Evolutionary conservation across 768 basidiomycete genomes (phyloP).

Genomic region (Lentinula guzmanii): DNA sequence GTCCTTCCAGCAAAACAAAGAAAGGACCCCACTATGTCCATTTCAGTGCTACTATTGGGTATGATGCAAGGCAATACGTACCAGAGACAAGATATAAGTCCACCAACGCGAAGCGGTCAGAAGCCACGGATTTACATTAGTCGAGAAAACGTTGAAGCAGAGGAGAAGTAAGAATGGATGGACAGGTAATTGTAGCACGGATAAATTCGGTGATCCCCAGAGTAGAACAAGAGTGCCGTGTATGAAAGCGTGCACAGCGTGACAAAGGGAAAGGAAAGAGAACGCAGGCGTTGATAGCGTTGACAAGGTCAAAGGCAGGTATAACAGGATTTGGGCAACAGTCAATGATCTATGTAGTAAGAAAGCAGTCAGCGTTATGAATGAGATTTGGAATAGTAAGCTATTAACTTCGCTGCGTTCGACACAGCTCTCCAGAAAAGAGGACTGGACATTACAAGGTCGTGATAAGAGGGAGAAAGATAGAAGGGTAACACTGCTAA

Average conservation of each 20-base stretch:
- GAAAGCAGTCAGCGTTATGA: slow-evolving; percentile 4
- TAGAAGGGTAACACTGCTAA: neutral
- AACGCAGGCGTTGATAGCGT: slow-evolving; percentile 79
- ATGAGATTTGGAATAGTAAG: neutral
- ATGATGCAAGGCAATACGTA: slow-evolving; percentile 39
- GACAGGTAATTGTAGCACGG: slow-evolving; percentile 79
- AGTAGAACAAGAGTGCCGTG: slow-evolving; percentile 75
- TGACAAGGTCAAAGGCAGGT: slow-evolving; percentile 78
- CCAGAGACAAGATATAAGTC: slow-evolving; percentile 65
- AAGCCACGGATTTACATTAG: slow-evolving; percentile 53
- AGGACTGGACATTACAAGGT: slow-evolving; percentile 6
- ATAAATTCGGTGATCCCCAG: slow-evolving; percentile 65
- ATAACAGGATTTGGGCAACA: slow-evolving; percentile 75
- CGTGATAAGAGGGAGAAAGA: neutral
- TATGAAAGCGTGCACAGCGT: slow-evolving; percentile 70
- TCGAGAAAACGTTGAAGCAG: slow-evolving; percentile 80
- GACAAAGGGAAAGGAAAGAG: slow-evolving; percentile 71
- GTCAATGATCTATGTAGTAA: slow-evolving; percentile 63
- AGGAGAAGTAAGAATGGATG: slow-evolving; percentile 83
- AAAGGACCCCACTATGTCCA: slow-evolving; percentile 15
- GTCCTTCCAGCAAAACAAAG: slow-evolving; percentile 78
- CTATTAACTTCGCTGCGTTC: neutral
- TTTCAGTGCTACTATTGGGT: neutral
- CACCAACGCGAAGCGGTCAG: slow-evolving; percentile 58
- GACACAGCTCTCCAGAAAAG: slow-evolving; percentile 2